A percentile compares a stretch with the other conserved stretches of the same genome.
These are phyloP conservation scores for Fraxinus albicans DNA, from an alignment of 305 asterid genomes.

Conservation along the genomic window DNA sequence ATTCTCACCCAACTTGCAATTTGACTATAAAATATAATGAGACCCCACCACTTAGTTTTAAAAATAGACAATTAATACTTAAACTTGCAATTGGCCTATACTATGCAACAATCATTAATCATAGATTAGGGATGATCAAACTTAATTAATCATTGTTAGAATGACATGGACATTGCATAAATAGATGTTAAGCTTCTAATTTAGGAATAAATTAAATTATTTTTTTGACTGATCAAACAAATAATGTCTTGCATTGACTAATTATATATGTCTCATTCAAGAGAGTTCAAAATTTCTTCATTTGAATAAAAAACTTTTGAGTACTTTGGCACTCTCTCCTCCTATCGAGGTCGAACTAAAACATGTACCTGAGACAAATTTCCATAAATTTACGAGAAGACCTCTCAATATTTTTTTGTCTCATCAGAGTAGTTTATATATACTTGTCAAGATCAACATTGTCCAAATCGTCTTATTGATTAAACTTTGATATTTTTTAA, in stretches of 20 bases:
- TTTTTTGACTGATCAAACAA: conserved; percentile 10
- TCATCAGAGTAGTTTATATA: too few relatives aligned
- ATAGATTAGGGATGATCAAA: conserved; percentile 55
- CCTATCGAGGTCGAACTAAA: background rate
- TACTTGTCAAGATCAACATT: background rate
- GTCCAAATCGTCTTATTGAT: background rate
- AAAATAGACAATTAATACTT: conserved; percentile 9
- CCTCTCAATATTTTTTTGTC: background rate
- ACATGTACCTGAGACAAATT: background rate
- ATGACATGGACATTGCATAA: conserved; percentile 29
- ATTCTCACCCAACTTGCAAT: conserved; percentile 49
- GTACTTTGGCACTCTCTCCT: background rate
- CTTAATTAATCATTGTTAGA: conserved; percentile 47
- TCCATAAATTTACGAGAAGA: background rate
- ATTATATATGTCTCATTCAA: conserved; percentile 25
- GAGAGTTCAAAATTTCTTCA: conserved; percentile 20
- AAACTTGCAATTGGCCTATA: conserved; percentile 57
- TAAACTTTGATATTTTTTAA: background rate
- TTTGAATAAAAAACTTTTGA: background rate
- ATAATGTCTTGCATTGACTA: conserved; percentile 23
- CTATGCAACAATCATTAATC: conserved; percentile 45
- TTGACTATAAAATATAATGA: conserved; percentile 27
- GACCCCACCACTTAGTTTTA: conserved; percentile 50
- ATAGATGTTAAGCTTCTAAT: conserved; percentile 17
- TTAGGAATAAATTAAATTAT: conserved; percentile 16